Evolutionary conservation across 805 yeast species (phyloP).

Genomic region (Candida namnaoensis): DNA sequence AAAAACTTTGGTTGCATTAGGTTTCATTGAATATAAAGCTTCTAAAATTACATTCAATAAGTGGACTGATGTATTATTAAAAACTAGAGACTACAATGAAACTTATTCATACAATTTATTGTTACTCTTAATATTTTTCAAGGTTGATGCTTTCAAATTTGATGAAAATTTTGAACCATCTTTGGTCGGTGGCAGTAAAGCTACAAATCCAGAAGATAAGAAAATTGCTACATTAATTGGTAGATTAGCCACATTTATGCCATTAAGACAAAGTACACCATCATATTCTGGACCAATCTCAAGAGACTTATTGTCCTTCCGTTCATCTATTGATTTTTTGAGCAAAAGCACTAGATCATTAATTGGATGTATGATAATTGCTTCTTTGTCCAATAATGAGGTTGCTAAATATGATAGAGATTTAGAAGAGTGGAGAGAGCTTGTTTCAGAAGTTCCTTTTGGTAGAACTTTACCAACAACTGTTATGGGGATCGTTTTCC

Average conservation of each 20-base stretch:
- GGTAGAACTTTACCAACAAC: constrained; percentile 47
- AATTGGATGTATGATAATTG: constrained; percentile 42
- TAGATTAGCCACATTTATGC: constrained; percentile 38
- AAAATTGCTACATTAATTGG: constrained; percentile 32
- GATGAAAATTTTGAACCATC: constrained; percentile 24
- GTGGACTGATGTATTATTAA: constrained; percentile 42
- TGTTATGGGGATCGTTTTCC: constrained; percentile 51
- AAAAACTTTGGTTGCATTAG: constrained; percentile 45
- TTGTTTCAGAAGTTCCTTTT: constrained; percentile 57
- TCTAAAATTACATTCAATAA: constrained; percentile 29
- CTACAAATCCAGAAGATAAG: constrained; percentile 18
- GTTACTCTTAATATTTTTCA: constrained; percentile 37
- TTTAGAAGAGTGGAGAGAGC: constrained; percentile 47
- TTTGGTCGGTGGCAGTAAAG: constrained; percentile 29
- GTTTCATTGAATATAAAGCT: constrained; percentile 31
- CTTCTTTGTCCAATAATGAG: constrained; percentile 46
- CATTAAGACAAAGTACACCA: constrained; percentile 39
- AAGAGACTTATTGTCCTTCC: constrained; percentile 52
- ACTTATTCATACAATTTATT: constrained; percentile 31
- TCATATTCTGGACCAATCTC: constrained; percentile 67
- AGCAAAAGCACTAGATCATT: constrained; percentile 42
- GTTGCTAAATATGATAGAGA: constrained; percentile 41
- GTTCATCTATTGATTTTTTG: constrained; percentile 53
- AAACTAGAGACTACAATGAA: constrained; percentile 21
- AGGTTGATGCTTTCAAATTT: constrained; percentile 30